These are phyloP conservation scores for Picochlorum sp. DNA, from an alignment of 139 green algal species.

Conservation along the genomic window DNA sequence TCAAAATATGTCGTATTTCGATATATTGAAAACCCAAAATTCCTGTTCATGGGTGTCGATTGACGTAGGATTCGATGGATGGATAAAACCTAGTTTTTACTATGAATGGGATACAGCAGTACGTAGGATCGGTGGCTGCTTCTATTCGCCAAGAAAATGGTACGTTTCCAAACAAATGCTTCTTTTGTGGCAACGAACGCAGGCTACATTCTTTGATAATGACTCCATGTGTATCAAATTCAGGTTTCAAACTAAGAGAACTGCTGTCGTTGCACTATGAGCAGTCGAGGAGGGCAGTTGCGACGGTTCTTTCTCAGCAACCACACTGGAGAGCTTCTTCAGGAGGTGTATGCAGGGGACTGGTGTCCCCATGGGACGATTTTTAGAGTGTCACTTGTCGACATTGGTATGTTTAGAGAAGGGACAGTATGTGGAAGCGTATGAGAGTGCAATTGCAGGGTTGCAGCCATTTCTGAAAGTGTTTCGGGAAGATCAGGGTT, in stretches of 20 bases:
- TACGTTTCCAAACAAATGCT: not conserved
- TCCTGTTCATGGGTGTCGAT: not conserved
- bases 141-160: constrained; percentile 9
- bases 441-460: constrained; percentile 18
- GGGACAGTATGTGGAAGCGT: constrained; percentile 25
- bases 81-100: not conserved
- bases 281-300: not conserved
- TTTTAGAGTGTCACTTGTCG: constrained; percentile 21
- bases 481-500: constrained; percentile 31
- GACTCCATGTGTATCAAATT: not conserved
- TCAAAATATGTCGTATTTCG: too few species aligned
- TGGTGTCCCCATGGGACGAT: constrained; percentile 30
- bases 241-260: constrained; percentile 10
- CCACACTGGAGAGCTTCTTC: constrained; percentile 16
- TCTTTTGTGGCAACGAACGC: too few species aligned
- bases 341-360: not conserved
- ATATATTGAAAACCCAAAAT: too few species aligned
- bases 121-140: constrained; percentile 5
- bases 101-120: constrained; percentile 17
- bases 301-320: constrained; percentile 8
- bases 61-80: not conserved
- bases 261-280: constrained; percentile 13
- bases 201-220: too few species aligned
- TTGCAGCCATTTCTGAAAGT: constrained; percentile 31
- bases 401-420: constrained; percentile 22